phyloP scores from a whole-genome alignment of 345 rosid species.

The Eucalyptus sp. region DNA sequence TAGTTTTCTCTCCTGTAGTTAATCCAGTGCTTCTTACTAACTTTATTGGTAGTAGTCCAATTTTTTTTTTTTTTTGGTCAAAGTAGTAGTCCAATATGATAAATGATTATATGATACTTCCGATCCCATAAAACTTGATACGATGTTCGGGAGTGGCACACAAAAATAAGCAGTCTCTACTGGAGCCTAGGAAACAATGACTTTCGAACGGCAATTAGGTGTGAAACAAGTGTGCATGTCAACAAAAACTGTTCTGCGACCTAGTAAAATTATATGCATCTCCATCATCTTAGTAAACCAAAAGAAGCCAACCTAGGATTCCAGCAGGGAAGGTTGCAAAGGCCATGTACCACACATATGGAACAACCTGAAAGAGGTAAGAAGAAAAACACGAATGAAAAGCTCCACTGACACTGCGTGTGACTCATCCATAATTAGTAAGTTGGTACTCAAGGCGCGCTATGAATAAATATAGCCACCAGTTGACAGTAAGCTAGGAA shows the following conservation, averaged over 20 bases:
- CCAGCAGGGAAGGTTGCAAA: conserved; percentile 66
- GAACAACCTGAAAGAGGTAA: conserved; percentile 29
- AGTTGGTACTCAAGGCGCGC: background rate
- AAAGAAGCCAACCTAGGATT: conserved; percentile 27
- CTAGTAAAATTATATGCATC: background rate
- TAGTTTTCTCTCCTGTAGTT: background rate
- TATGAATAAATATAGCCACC: background rate
- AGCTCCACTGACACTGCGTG: background rate
- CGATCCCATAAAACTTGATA: background rate
- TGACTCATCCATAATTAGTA: background rate
- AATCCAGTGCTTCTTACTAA: background rate
- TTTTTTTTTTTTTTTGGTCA: too few relatives aligned
- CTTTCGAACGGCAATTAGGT: background rate
- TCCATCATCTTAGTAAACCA: background rate
- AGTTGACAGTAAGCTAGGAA: background rate
- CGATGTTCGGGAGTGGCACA: background rate
- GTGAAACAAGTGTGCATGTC: background rate
- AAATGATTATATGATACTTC: background rate
- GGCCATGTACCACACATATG: conserved; percentile 65
- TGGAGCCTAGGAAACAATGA: background rate
- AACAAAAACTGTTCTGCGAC: background rate
- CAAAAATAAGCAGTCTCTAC: background rate
- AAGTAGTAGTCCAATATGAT: background rate
- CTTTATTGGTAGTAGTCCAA: background rate
- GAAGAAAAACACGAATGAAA: background rate